phyloP scores from a whole-genome alignment of 257 asterid genomes.

The Voacanga thouarsii region DNA sequence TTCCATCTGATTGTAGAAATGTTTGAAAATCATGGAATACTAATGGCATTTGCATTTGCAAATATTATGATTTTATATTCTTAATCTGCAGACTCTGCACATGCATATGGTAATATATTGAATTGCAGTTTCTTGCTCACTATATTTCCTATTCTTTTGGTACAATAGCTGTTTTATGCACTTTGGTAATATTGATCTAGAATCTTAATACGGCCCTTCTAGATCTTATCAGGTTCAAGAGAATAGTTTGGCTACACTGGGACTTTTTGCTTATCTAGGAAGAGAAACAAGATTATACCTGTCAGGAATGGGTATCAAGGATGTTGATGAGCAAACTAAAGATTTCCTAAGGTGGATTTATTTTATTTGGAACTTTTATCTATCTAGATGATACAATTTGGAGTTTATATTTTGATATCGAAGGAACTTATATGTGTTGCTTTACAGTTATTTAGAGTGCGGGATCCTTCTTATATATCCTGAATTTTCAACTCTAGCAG shows the following conservation, averaged over 20 bases:
- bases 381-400: slow-evolving; percentile 9
- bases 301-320: slow-evolving; percentile 54
- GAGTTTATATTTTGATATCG: slow-evolving; percentile 9
- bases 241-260: slow-evolving; percentile 58
- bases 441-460: slow-evolving; percentile 68
- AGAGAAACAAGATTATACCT: slow-evolving; percentile 72
- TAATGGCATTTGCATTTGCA: not conserved
- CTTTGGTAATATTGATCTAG: not conserved
- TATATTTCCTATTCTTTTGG: not conserved
- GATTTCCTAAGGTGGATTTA: slow-evolving; percentile 61
- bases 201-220: not conserved
- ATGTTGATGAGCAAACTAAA: slow-evolving; percentile 53
- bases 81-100: not conserved
- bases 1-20: not conserved
- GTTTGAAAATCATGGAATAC: not conserved
- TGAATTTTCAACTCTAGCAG: slow-evolving; percentile 51
- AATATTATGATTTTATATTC: not conserved
- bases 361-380: not conserved
- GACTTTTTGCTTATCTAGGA: slow-evolving; percentile 74
- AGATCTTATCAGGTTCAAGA: slow-evolving; percentile 48
- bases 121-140: not conserved
- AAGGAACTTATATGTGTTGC: slow-evolving; percentile 14
- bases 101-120: not conserved
- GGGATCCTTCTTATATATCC: slow-evolving; percentile 63
- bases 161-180: slow-evolving; percentile 1